A percentile compares a stretch with the other conserved stretches of the same genome.
Conservation (phyloP, 2,329 filamentous ascomycete species). For the Hansfordia pulvinata region DNA sequence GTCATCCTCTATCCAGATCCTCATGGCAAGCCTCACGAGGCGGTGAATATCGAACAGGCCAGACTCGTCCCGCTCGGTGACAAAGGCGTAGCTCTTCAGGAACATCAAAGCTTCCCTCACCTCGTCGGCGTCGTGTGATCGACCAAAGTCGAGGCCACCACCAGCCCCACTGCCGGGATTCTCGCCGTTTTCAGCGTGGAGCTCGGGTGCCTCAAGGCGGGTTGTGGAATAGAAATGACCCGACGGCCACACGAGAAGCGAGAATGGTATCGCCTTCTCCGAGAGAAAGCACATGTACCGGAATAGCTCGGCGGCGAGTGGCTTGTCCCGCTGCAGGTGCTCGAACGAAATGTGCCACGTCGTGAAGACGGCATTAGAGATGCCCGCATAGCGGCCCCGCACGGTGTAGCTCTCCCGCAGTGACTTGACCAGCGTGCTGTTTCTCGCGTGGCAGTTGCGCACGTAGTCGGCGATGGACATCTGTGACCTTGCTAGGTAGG, state of each 20-base stretch:
- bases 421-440: conserved; percentile 16
- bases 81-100: conserved; percentile 18
- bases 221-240: too few species aligned
- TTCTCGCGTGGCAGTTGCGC: conserved; percentile 13
- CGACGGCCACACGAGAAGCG: conserved; percentile 12
- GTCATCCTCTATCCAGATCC: conserved; percentile 13
- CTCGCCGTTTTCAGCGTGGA: too few species aligned
- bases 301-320: conserved; percentile 19
- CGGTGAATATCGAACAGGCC: conserved; percentile 21
- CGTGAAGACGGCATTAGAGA: conserved; percentile 20
- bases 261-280: conserved; percentile 21
- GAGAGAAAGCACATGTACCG: conserved; percentile 25
- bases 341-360: conserved; percentile 27
- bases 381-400: conserved; percentile 14
- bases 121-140: too few species aligned
- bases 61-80: conserved; percentile 10
- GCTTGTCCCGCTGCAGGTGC: conserved; percentile 15
- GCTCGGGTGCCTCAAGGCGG: too few species aligned
- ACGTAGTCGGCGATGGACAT: conserved; percentile 18
- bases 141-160: too few species aligned
- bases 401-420: conserved; percentile 20
- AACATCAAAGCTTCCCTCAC: conserved; percentile 15
- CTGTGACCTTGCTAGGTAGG: conserved; percentile 21
- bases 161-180: too few species aligned
- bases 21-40: conserved; percentile 19